Percentiles rank a stretch among this genome's conserved stretches.
Conservation (phyloP, 805 yeast genomes). For the Henningerozyma blattae region DNA sequence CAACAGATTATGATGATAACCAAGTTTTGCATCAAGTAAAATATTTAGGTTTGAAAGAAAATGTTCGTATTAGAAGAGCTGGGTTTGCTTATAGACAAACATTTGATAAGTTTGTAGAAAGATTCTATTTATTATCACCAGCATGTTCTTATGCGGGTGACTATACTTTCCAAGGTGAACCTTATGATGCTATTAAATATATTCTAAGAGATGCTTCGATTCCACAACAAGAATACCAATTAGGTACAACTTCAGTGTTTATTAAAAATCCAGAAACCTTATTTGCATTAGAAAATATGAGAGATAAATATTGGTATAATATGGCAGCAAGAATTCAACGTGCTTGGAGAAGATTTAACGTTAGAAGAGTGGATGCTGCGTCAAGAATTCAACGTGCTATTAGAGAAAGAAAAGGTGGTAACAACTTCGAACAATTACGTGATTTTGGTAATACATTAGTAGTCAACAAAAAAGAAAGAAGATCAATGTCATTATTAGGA, state of each 20-base stretch:
- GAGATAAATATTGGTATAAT: slow-evolving; percentile 95
- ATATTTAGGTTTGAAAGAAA: slow-evolving; percentile 90
- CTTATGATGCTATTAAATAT: slow-evolving; percentile 39
- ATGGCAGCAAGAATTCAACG: slow-evolving; percentile 97
- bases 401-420: slow-evolving; percentile 70
- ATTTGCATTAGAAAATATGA: slow-evolving; percentile 89
- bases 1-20: slow-evolving; percentile 75
- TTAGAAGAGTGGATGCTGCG: slow-evolving; percentile 79
- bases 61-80: slow-evolving; percentile 94
- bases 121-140: slow-evolving; percentile 79
- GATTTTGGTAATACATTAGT: slow-evolving; percentile 70
- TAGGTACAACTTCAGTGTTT: slow-evolving; percentile 86
- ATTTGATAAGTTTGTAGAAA: slow-evolving; percentile 88
- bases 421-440: slow-evolving; percentile 71
- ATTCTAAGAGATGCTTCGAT: slow-evolving; percentile 52
- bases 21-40: slow-evolving; percentile 94
- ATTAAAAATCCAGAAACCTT: slow-evolving; percentile 95
- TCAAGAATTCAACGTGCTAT: slow-evolving; percentile 69
- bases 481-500: slow-evolving; percentile 78
- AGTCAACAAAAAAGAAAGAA: slow-evolving; percentile 73
- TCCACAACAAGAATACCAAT: slow-evolving; percentile 71
- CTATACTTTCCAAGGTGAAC: slow-evolving; percentile 51
- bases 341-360: slow-evolving; percentile 82
- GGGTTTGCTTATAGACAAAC: slow-evolving; percentile 98
- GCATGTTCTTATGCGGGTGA: slow-evolving; percentile 89